These are phyloP conservation scores for Entoloma clypeatum DNA, from an alignment of 1,284 basidiomycete genomes.

Conservation along the genomic window DNA sequence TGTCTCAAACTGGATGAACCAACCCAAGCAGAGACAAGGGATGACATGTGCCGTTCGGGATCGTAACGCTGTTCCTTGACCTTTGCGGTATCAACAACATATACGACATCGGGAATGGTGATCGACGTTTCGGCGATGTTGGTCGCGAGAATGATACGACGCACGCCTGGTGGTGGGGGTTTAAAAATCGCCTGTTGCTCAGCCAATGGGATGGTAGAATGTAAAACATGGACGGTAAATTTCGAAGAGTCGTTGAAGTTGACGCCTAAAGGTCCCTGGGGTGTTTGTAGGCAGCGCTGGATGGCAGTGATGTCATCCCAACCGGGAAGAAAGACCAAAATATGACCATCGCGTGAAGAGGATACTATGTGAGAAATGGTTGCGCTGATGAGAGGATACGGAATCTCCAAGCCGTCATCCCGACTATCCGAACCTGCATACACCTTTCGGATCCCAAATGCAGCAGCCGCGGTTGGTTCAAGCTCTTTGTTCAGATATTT, in stretches of 20 bases:
- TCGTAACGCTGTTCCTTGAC: slow-evolving; percentile 95
- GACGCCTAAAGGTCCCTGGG: slow-evolving; percentile 52
- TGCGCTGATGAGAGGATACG: slow-evolving; percentile 79
- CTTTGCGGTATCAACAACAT: slow-evolving; percentile 87
- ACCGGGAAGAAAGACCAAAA: slow-evolving; percentile 88
- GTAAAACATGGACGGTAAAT: slow-evolving; percentile 83
- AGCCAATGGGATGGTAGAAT: slow-evolving; percentile 85
- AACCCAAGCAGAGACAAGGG: slow-evolving; percentile 87
- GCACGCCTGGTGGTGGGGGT: slow-evolving; percentile 71
- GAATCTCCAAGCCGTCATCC: slow-evolving; percentile 78
- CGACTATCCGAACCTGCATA: slow-evolving; percentile 19
- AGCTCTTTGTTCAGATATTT: slow-evolving; percentile 79
- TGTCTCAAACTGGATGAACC: slow-evolving; percentile 93
- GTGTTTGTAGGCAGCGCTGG: slow-evolving; percentile 61
- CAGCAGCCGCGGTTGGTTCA: slow-evolving; percentile 33
- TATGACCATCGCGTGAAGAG: slow-evolving; percentile 80
- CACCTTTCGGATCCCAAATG: slow-evolving; percentile 24
- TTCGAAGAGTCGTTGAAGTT: slow-evolving; percentile 58
- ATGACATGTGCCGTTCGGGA: slow-evolving; percentile 83
- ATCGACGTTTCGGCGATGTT: slow-evolving; percentile 97
- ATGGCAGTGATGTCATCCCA: slow-evolving; percentile 92
- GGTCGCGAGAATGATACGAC: slow-evolving; percentile 88
- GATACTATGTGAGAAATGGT: slow-evolving; percentile 79
- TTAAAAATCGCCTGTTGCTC: slow-evolving; percentile 93
- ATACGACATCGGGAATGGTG: slow-evolving; percentile 95